Evolutionary conservation across 208 protist species (phyloP).

Genomic region (Herpetomonas samuelpessoai): DNA sequence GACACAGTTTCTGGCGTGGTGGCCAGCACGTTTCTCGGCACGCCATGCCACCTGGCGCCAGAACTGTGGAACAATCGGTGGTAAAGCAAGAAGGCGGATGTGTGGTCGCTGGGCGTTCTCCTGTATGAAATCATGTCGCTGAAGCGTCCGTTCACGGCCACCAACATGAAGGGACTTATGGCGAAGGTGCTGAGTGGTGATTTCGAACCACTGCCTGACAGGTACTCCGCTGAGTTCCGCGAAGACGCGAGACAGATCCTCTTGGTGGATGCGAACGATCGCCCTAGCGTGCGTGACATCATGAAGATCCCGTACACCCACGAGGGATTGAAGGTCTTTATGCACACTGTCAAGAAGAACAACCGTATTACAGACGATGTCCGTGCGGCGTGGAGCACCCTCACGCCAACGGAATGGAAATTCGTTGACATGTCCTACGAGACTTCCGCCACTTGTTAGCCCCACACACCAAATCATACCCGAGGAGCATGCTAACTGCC

Average conservation of each 20-base stretch:
- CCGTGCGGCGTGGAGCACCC: no score
- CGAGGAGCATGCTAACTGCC: no score
- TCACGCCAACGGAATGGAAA: no score
- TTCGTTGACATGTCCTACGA: no score
- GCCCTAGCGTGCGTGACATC: background rate
- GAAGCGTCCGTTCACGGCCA: conserved; percentile 81
- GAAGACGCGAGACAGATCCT: background rate
- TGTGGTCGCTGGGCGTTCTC: conserved; percentile 87
- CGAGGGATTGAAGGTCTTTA: background rate
- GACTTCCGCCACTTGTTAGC: no score
- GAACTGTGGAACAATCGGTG: conserved; percentile 89
- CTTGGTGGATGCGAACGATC: background rate
- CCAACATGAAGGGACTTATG: conserved; percentile 74
- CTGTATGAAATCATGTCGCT: conserved; percentile 87
- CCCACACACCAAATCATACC: no score
- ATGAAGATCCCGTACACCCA: background rate
- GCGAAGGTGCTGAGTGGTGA: conserved; percentile 58
- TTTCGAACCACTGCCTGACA: conserved; percentile 44
- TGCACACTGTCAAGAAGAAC: background rate
- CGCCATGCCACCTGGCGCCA: conserved; percentile 83
- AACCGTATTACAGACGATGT: background rate
- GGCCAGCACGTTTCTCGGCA: conserved; percentile 78
- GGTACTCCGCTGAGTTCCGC: background rate
- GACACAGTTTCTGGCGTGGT: conserved; percentile 87
- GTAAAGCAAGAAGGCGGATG: conserved; percentile 87